Conservation (phyloP, 2,329 filamentous ascomycete species). For the Colletotrichum sp. region DNA sequence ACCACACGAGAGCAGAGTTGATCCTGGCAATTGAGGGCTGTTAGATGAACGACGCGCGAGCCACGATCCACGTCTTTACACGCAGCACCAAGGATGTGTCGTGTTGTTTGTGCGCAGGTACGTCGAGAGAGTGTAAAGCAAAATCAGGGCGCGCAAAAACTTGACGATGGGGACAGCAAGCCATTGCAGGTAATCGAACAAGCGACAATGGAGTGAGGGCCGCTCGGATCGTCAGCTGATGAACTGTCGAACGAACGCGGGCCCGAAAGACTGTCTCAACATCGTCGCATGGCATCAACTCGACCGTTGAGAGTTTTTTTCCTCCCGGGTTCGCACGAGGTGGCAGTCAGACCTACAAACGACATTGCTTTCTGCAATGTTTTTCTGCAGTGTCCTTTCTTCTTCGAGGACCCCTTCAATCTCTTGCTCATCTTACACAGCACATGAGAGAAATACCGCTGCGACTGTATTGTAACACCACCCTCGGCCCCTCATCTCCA, state of each 20-base stretch:
- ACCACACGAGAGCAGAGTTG: background rate
- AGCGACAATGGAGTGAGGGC: background rate
- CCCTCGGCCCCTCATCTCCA: background rate
- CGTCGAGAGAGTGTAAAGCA: background rate
- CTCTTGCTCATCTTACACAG: background rate
- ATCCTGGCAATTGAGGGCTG: background rate
- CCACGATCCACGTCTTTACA: background rate
- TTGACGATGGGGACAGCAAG: background rate
- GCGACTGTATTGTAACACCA: background rate
- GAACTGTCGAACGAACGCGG: conserved; percentile 4
- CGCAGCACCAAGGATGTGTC: background rate
- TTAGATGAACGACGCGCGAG: conserved; percentile 7
- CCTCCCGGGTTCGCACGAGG: background rate
- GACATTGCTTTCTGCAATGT: background rate
- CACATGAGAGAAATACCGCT: background rate
- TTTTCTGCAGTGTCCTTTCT: background rate
- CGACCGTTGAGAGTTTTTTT: background rate
- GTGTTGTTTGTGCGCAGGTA: background rate
- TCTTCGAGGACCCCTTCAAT: background rate
- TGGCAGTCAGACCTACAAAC: background rate
- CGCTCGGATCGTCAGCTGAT: conserved; percentile 8
- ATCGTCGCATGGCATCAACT: background rate
- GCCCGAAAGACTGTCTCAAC: background rate
- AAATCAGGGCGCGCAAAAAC: background rate
- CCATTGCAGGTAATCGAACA: background rate